Evolutionary conservation across 2,329 filamentous ascomycete genomes (phyloP), one percentile per base, ranked within the genome.

Genomic region (Pezicula neosporulosa): DNA sequence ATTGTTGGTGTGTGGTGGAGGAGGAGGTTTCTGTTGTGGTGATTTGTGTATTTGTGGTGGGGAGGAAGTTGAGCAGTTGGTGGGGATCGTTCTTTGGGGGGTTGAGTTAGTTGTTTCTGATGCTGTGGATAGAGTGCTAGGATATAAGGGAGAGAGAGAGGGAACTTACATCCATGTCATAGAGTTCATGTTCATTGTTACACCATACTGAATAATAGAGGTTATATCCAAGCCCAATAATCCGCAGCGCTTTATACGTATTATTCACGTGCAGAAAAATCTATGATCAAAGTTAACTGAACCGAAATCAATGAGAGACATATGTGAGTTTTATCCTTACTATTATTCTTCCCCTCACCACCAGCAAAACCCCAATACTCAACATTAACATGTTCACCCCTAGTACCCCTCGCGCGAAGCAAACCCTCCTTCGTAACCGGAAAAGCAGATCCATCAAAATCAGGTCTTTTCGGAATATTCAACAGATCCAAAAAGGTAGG

Each of bases 201-300:
- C 85, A 89, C 83, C 83, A 88, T 0, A 86, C 80, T 0, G 81
- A 77, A 59, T 88, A 88, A 54, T 82, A 81, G 5, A 87, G 63
- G 58, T 77, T 80, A 59, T 86, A 87, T 3, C 68, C 66, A 1
- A 70, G 54, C 0, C 69, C 65, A 13, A 74, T 62, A 1, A 78
- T 55, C 13, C 76, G 66, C 1, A 77, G 49, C 0, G 63, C 68
- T 55, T 78, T 78, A 63, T 77, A 78, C 0, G 74, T 77, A 54
- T 77, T 77, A 54, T 73, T 73, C n/a, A 33, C 13, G 6, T 58
- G 33, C 6, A 50, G n/a, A 27, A 7, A 7, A 16, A 12, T 16
- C 28, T 21, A 30, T 16, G 7, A 13, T 6, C n/a, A n/a, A 13
- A 44, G 28, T n/a, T 35, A 30, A 16, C 41, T 9, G 38, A 18